These are phyloP conservation scores for Gelatoporia subvermispora DNA, from an alignment of 768 basidiomycete genomes.

Conservation along the genomic window DNA sequence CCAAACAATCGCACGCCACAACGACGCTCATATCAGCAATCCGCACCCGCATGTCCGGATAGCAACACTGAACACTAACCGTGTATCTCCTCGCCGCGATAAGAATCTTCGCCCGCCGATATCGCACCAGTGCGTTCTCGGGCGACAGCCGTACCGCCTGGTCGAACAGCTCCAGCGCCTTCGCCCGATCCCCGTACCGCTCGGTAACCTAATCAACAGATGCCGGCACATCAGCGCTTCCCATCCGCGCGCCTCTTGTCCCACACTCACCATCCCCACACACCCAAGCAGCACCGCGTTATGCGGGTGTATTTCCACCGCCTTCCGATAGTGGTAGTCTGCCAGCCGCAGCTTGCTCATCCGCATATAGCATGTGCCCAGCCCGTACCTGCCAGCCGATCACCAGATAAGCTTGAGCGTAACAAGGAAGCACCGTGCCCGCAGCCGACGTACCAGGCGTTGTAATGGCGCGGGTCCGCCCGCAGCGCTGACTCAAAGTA, in stretches of 20 bases:
- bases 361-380: slow-evolving; percentile 93
- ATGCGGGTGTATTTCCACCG: slow-evolving; percentile 86
- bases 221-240: slow-evolving; percentile 10
- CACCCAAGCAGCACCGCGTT: slow-evolving; percentile 96
- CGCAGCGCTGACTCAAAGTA: slow-evolving; percentile 92
- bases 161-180: slow-evolving; percentile 77
- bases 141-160: slow-evolving; percentile 75
- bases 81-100: slow-evolving; percentile 79
- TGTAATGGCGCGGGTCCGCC: slow-evolving; percentile 91
- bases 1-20: slow-evolving; percentile 6
- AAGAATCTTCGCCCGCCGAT: slow-evolving; percentile 89
- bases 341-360: slow-evolving; percentile 91
- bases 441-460: slow-evolving; percentile 78
- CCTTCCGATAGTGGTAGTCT: slow-evolving; percentile 94
- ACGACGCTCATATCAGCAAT: slow-evolving; percentile 33
- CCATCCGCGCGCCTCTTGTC: slow-evolving; percentile 1
- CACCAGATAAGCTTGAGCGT: slow-evolving; percentile 14
- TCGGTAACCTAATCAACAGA: slow-evolving; percentile 67
- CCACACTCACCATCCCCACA: slow-evolving; percentile 82
- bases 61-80: slow-evolving; percentile 43
- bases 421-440: slow-evolving; percentile 1
- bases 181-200: slow-evolving; percentile 70
- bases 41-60: slow-evolving; percentile 48
- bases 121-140: slow-evolving; percentile 89
- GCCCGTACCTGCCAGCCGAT: slow-evolving; percentile 75